A percentile compares a stretch with the other conserved stretches of the same genome.
Conservation (phyloP, 176 grass and related monocot species). For the Bothriochloa decipiens region DNA sequence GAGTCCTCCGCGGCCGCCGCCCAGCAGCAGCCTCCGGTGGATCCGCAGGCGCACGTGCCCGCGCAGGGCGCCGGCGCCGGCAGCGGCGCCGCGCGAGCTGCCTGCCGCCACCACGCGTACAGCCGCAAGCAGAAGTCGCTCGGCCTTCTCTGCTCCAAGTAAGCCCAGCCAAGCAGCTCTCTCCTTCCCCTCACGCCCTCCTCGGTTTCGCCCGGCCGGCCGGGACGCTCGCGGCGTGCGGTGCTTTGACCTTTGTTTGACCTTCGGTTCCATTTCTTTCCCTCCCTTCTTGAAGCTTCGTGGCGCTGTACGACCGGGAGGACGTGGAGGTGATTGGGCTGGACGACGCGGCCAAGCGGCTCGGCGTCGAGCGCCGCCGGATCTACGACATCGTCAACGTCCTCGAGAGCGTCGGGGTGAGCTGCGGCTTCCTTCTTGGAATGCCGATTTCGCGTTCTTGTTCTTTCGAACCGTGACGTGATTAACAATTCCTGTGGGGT, state of each 20-base stretch:
- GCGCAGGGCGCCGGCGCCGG: neutral
- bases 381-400: slow-evolving; percentile 99
- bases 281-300: slow-evolving; percentile 53
- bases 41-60: neutral
- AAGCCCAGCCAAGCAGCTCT: neutral
- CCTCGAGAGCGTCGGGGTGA: slow-evolving; percentile 94
- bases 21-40: neutral
- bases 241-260: slow-evolving; percentile 22
- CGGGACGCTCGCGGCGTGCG: neutral
- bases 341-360: slow-evolving; percentile 72
- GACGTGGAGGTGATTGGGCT: slow-evolving; percentile 72
- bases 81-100: neutral
- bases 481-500: neutral
- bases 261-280: too few species aligned
- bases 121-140: slow-evolving; percentile 94
- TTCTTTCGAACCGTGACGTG: neutral
- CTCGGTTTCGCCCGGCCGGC: neutral
- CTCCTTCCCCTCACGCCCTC: too few species aligned
- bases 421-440: neutral
- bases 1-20: neutral
- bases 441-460: neutral
- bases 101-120: slow-evolving; percentile 60
- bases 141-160: slow-evolving; percentile 92
- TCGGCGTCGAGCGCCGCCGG: slow-evolving; percentile 90
- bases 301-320: slow-evolving; percentile 75